Evolutionary conservation across 2,329 filamentous ascomycete genomes (phyloP).

Genomic region (Stemphylium lycopersici): DNA sequence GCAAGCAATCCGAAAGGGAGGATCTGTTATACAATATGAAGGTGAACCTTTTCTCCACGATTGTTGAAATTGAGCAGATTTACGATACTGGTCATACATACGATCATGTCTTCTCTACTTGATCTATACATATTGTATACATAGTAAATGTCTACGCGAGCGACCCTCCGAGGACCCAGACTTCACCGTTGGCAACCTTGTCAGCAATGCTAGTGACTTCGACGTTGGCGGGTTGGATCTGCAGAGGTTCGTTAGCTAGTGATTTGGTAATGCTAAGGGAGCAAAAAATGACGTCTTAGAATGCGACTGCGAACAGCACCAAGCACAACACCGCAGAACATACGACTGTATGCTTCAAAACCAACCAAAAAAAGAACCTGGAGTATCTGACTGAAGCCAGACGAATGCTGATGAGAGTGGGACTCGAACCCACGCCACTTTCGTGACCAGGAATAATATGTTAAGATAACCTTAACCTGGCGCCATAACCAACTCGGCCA

Average conservation of each 20-base stretch:
- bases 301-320: no score
- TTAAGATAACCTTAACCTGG: conserved; percentile 40
- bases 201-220: conserved; percentile 77
- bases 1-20: no score
- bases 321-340: background rate
- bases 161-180: conserved; percentile 75
- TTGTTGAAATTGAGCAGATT: no score
- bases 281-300: background rate
- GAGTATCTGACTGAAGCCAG: conserved; percentile 25
- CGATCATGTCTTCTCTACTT: no score
- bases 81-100: no score
- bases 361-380: conserved; percentile 30
- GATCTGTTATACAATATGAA: no score
- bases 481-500: conserved; percentile 42
- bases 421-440: conserved; percentile 51
- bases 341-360: background rate
- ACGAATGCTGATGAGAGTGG: conserved; percentile 50
- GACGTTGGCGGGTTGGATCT: conserved; percentile 80
- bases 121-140: no score
- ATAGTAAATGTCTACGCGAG: conserved; percentile 46
- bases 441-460: conserved; percentile 45
- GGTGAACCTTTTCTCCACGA: no score
- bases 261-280: background rate
- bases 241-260: conserved; percentile 15
- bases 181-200: conserved; percentile 83